phyloP scores from a whole-genome alignment of 2,329 filamentous ascomycete genomes.

The Pyrenophora teres region DNA sequence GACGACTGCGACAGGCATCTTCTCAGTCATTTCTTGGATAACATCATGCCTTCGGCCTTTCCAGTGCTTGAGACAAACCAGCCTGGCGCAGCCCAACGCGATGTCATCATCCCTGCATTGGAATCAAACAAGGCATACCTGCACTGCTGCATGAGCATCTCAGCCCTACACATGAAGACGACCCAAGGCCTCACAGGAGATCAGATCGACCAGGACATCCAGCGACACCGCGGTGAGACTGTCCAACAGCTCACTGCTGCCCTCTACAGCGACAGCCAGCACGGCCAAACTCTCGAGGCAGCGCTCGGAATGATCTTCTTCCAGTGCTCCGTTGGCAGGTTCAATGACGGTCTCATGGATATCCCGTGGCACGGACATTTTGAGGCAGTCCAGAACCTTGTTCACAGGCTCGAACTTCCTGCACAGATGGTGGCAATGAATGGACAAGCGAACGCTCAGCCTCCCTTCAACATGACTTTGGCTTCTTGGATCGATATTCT shows the following conservation, averaged over 20 bases:
- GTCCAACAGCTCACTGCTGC: slow-evolving; percentile 85
- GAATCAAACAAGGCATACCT: slow-evolving; percentile 92
- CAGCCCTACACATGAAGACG: slow-evolving; percentile 89
- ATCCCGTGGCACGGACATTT: slow-evolving; percentile 98
- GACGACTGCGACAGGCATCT: slow-evolving; percentile 86
- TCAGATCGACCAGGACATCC: slow-evolving; percentile 85
- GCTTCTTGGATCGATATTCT: slow-evolving; percentile 97
- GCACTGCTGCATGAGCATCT: slow-evolving; percentile 92
- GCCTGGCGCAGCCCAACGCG: slow-evolving; percentile 77
- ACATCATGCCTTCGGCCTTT: slow-evolving; percentile 86
- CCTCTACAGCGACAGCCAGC: slow-evolving; percentile 77
- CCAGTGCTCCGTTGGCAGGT: slow-evolving; percentile 86
- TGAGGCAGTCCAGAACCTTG: slow-evolving; percentile 82
- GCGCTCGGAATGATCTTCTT: slow-evolving; percentile 96
- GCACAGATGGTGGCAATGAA: slow-evolving; percentile 64
- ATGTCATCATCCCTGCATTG: slow-evolving; percentile 84
- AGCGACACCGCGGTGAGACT: slow-evolving; percentile 87
- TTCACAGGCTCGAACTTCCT: slow-evolving; percentile 82
- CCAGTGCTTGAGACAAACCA: slow-evolving; percentile 90
- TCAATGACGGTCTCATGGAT: slow-evolving; percentile 82
- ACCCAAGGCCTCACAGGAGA: slow-evolving; percentile 69
- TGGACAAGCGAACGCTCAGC: slow-evolving; percentile 63
- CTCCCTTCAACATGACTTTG: slow-evolving; percentile 93
- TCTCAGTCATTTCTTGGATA: slow-evolving; percentile 87
- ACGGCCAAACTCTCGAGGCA: slow-evolving; percentile 87